Evolutionary conservation across 2,329 filamentous ascomycete genomes (phyloP), one percentile per base, ranked within the genome.

Genomic region (Verticillium klebahnii): DNA sequence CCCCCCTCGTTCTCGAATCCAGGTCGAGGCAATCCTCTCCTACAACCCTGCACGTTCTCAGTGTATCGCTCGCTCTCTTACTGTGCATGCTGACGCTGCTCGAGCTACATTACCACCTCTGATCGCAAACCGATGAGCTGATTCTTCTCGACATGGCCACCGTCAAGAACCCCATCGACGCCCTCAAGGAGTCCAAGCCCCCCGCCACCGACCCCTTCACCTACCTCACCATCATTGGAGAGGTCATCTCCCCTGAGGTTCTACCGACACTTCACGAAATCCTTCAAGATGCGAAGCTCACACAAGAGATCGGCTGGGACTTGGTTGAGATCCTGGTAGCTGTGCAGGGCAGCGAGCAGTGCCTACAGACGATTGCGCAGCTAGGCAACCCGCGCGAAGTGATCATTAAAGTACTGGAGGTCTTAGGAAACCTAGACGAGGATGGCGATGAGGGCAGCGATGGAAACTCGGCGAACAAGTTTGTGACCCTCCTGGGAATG

Each of bases 301-400:
- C 90, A 2, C 85, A 84, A 63, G 89, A 92, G 61, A 93, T 94
- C 68, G 91, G 91, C 58, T 95, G 91, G 91, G 91, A 95, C 72
- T 78, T 94, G 59, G 88, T 95, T 25, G 88, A 90, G 70, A 85
- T 92, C 69, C 82, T 95, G 5, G 80, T 93, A 29, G 81, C 85
- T 39, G 76, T 92, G 5, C 81, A 89, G 1, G 86, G 83, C 14
- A 89, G 88, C n/a, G 87, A 90, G 67, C 75, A 81, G 56, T 93
- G 91, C 70, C 80, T 94, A 17, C 85, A 89, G 71, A 90, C 88
- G 34, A 87, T 94, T 59, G 91, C 91, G 36, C 84, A 88, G 29
- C 80, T 92, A 45, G 91, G 91, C 58, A 95, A 94, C 71, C 91
- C 91, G 1, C 82, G 91, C 58, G 91, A 95, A 74, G 89, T 93